These are phyloP conservation scores for Vigna reflexopilosa DNA, from an alignment of 306 rosid genomes.

Conservation along the genomic window DNA sequence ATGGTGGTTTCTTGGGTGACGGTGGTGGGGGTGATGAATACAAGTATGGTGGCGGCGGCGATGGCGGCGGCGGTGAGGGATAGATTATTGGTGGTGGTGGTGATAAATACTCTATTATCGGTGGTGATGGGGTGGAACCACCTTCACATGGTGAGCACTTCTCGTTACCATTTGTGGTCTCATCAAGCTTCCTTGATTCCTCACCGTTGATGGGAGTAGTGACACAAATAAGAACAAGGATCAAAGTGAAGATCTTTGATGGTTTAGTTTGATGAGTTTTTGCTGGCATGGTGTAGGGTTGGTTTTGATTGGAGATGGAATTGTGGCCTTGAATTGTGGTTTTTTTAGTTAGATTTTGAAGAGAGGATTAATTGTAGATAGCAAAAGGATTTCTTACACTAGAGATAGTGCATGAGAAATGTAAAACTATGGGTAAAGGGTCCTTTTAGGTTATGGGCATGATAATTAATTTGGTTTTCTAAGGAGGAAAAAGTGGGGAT, in stretches of 20 bases:
- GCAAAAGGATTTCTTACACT: constrained; percentile 44
- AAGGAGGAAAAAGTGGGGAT: background rate
- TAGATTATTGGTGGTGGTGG: constrained; percentile 40
- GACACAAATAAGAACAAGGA: constrained; percentile 42
- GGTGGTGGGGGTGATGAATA: constrained; percentile 50
- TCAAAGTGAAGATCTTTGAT: constrained; percentile 38
- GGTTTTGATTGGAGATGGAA: background rate
- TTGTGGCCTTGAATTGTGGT: too few relatives aligned
- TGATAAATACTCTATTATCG: constrained; percentile 7
- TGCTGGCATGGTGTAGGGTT: background rate
- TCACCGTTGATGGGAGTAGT: constrained; percentile 37
- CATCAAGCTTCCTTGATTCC: constrained; percentile 59
- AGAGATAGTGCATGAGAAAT: constrained; percentile 52
- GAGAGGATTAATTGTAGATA: background rate
- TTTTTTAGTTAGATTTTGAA: background rate
- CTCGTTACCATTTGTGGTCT: constrained; percentile 29
- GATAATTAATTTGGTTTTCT: background rate
- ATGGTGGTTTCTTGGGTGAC: constrained; percentile 52
- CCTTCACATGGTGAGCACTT: constrained; percentile 46
- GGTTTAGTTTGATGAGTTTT: constrained; percentile 39
- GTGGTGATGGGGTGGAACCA: constrained; percentile 42
- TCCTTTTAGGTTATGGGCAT: constrained; percentile 8
- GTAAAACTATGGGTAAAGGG: constrained; percentile 37
- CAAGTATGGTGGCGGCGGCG: constrained; percentile 23
- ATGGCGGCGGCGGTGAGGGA: constrained; percentile 46